Conservation (phyloP, 129 eudicot species). For the Artemisia tridentata region DNA sequence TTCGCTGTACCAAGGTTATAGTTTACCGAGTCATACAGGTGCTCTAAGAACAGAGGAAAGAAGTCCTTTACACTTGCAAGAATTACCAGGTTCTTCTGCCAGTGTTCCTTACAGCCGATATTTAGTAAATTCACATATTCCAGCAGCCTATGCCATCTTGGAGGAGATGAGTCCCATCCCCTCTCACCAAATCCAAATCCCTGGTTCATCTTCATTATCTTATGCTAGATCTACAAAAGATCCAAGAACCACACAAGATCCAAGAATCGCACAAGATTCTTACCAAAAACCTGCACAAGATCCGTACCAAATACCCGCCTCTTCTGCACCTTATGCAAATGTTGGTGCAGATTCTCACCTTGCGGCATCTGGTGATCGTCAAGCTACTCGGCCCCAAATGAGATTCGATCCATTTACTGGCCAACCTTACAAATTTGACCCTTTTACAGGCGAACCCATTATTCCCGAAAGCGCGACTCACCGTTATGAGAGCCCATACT, state of each 20-base stretch:
- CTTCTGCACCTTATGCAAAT: conserved; percentile 35
- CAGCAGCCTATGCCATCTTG: conserved; percentile 28
- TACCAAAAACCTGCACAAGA: conserved; percentile 27
- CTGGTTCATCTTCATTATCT: conserved; percentile 28
- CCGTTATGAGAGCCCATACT: conserved; percentile 22
- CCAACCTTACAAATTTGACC: conserved; percentile 90
- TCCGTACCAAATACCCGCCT: conserved; percentile 29
- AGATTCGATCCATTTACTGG: conserved; percentile 92
- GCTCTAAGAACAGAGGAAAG: conserved; percentile 42
- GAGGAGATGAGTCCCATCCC: conserved; percentile 43
- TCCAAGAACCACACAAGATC: too few relatives aligned
- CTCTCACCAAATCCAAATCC: conserved; percentile 31
- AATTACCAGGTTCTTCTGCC: conserved; percentile 37
- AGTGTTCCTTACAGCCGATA: conserved; percentile 33
- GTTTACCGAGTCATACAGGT: conserved; percentile 43
- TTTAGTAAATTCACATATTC: conserved; percentile 23
- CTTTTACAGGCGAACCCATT: conserved; percentile 90
- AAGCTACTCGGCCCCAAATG: conserved; percentile 52
- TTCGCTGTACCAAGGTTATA: conserved; percentile 40
- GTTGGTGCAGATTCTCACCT: conserved; percentile 33
- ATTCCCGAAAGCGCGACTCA: conserved; percentile 45
- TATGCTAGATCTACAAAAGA: too few relatives aligned
- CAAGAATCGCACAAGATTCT: conserved; percentile 24
- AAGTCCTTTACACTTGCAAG: conserved; percentile 31
- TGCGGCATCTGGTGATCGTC: conserved; percentile 29